Conservation (phyloP, 225 moss, liverwort and hornwort genomes). For the Polytrichum commune region DNA sequence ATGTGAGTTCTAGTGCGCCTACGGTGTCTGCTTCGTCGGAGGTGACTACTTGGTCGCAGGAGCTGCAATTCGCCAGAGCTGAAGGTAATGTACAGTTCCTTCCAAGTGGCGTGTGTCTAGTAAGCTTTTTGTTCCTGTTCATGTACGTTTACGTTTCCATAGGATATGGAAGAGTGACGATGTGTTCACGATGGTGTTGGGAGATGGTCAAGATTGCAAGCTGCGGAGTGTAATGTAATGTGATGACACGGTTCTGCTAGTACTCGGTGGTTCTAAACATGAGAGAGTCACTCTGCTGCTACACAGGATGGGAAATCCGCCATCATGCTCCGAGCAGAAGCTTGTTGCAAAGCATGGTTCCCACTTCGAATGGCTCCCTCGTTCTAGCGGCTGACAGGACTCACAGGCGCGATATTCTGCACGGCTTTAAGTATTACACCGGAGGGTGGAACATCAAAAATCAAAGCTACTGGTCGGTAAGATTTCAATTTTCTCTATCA, state of each 20-base stretch:
- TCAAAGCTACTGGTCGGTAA: slow-evolving; percentile 36
- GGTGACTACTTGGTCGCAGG: not conserved
- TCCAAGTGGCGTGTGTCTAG: not conserved
- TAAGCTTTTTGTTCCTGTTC: not conserved
- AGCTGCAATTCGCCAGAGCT: not conserved
- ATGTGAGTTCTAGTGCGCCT: too few relatives aligned
- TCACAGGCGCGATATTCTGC: slow-evolving; percentile 30
- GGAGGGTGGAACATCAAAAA: slow-evolving; percentile 42
- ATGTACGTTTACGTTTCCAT: too few relatives aligned
- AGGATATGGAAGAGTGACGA: too few relatives aligned
- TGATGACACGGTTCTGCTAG: not conserved
- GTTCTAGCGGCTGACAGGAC: slow-evolving; percentile 36
- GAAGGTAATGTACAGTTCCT: not conserved
- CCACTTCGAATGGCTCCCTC: slow-evolving; percentile 7
- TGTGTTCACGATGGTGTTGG: not conserved
- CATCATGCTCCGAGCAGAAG: slow-evolving; percentile 3
- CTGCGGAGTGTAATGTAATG: not conserved
- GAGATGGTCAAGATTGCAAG: not conserved
- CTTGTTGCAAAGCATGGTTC: slow-evolving; percentile 11
- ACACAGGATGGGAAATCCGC: not conserved
- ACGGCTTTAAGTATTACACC: slow-evolving; percentile 27
- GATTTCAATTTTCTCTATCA: not conserved
- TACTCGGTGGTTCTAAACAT: not conserved
- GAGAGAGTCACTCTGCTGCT: not conserved
- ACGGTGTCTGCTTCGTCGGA: too few relatives aligned